phyloP scores from a whole-genome alignment of 805 yeast species.

The Starmerella apicola region DNA sequence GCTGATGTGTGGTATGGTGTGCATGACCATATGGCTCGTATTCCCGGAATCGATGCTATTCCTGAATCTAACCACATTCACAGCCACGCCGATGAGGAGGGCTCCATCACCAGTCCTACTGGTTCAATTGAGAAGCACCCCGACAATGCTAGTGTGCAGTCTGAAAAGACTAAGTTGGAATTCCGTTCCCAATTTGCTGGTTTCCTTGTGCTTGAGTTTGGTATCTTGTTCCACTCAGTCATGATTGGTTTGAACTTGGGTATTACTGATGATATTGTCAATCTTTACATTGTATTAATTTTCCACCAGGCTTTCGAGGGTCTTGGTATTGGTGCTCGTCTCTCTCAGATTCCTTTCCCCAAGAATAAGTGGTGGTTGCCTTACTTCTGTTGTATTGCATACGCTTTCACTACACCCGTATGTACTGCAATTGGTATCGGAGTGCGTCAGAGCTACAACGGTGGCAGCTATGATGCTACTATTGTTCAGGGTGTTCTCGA shows the following conservation, averaged over 20 bases:
- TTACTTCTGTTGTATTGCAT: constrained; percentile 38
- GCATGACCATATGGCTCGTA: constrained; percentile 17
- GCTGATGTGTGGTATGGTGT: constrained; percentile 24
- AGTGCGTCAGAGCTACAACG: constrained; percentile 45
- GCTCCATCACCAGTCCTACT: background rate
- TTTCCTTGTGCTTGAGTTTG: constrained; percentile 53
- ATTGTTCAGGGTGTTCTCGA: constrained; percentile 55
- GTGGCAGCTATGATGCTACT: constrained; percentile 41
- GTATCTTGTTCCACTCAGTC: constrained; percentile 62
- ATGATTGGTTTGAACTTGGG: constrained; percentile 61
- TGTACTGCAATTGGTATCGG: constrained; percentile 67
- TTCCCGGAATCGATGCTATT: too few relatives aligned
- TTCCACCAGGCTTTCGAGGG: constrained; percentile 77
- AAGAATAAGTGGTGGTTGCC: constrained; percentile 36
- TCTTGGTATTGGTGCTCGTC: constrained; percentile 61
- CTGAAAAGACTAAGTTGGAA: constrained; percentile 5
- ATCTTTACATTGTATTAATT: constrained; percentile 51
- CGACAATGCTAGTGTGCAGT: constrained; percentile 7
- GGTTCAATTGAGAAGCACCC: background rate
- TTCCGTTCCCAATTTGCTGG: constrained; percentile 31
- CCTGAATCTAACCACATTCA: constrained; percentile 3
- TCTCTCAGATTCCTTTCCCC: constrained; percentile 50
- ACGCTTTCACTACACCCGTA: constrained; percentile 53
- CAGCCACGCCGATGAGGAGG: constrained; percentile 8
- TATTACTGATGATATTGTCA: constrained; percentile 47